Evolutionary conservation across 352 stramenopile genomes (phyloP), one percentile per base, ranked within the genome.

Genomic region (Globisporangium viniferum): DNA sequence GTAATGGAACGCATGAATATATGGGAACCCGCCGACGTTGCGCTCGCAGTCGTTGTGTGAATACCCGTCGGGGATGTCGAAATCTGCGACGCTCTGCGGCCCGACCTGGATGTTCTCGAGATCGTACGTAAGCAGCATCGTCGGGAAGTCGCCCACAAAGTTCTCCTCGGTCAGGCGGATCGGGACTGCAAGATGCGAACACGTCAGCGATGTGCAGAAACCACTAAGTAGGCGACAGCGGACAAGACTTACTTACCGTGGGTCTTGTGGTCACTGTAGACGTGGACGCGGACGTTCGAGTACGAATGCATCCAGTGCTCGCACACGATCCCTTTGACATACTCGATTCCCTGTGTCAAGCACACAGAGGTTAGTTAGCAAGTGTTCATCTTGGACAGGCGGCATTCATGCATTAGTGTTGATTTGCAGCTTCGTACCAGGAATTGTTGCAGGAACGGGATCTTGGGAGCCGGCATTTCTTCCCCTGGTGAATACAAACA

Each of bases 1-100:
- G 70, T 93, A 77, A 64, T 93, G 79, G 67, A 91, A 93, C 12
- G 76, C 77, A 67, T 93, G 85, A 59, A 93, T 91, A 64, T 91
- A 92, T 35, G 84, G 79, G 65, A 93, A 91, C n/a, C 82, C 81
- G 36, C 73, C 74, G 22, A 89, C 80, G 29, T 75, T 91, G 73
- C 83, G 78, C 31, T 62, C 59, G 64, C 85, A 93, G 29, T 89
- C 83, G 39, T 63, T 72, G 44, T 82, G 79, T 18, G 75, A 66
- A 66, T 89, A 92, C n/a, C 80, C 80, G 57, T 77, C 77, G 0
- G 82, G 85, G 59, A 93, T 86, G 0, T 64, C 64, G 59, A 91
- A 90, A 35, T 77, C 73, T 1, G 66, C 74, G 15, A 73, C 39
- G 39, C 81, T 69, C 67, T 92, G 84, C 10, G 84, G 69, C 0